These are phyloP conservation scores for Symbiotaphrina buchneri DNA, from an alignment of 495 filamentous ascomycete species.

Conservation along the genomic window DNA sequence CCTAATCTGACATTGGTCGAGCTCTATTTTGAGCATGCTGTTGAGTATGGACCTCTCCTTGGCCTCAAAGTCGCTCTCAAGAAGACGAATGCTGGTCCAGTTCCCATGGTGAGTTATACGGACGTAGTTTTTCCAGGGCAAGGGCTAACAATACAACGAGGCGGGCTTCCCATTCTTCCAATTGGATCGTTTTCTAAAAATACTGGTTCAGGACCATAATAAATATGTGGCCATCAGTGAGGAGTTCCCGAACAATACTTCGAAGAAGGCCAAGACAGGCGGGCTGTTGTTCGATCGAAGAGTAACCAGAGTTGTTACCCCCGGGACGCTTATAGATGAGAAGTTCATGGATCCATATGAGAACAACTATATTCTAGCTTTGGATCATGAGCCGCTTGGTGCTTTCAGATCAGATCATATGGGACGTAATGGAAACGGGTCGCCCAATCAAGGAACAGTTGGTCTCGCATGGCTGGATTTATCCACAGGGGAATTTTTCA, in stretches of 20 bases:
- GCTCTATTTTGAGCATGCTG: conserved; percentile 86
- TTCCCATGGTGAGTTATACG: conserved; percentile 43
- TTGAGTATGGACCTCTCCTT: conserved; percentile 64
- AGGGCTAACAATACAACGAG: conserved; percentile 11
- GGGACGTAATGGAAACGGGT: conserved; percentile 3
- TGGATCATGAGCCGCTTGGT: conserved; percentile 19
- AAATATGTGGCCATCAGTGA: conserved; percentile 87
- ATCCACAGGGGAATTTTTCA: conserved; percentile 84
- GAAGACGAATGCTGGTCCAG: conserved; percentile 46
- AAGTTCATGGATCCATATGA: conserved; percentile 84
- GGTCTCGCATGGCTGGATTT: conserved; percentile 89
- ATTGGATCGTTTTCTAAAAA: conserved; percentile 75
- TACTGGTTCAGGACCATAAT: conserved; percentile 73
- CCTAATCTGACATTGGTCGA: conserved; percentile 7
- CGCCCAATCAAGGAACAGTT: conserved; percentile 19
- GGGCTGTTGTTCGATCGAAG: conserved; percentile 63
- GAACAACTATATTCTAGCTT: conserved; percentile 75
- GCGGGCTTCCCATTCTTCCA: conserved; percentile 89
- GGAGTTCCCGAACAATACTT: conserved; percentile 53
- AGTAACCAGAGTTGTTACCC: conserved; percentile 74
- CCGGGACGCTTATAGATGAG: conserved; percentile 91
- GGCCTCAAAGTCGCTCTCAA: conserved; percentile 75
- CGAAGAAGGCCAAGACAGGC: conserved; percentile 42
- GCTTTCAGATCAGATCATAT: background rate
- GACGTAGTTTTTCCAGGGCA: conserved; percentile 3